A percentile compares a stretch with the other conserved stretches of the same genome.
Conservation (phyloP, 2,329 filamentous ascomycete species). For the Cytospora paraplurivora region DNA sequence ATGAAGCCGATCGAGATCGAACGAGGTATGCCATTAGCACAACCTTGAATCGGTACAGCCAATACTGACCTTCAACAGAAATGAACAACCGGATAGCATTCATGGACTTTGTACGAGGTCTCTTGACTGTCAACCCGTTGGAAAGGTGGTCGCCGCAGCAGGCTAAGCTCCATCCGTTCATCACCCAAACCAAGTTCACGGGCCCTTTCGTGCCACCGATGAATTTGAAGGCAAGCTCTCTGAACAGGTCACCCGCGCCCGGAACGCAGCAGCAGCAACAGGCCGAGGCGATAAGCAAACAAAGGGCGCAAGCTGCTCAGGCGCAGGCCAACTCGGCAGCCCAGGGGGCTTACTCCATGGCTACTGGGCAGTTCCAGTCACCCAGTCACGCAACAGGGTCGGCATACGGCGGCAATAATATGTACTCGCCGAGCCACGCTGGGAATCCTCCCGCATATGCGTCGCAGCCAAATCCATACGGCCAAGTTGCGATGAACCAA, state of each 20-base stretch:
- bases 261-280: conserved; percentile 96
- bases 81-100: conserved; percentile 98
- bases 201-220: conserved; percentile 95
- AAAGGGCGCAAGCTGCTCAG: conserved; percentile 74
- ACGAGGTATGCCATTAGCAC: conserved; percentile 65
- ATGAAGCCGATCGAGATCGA: conserved; percentile 99
- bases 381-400: conserved; percentile 31
- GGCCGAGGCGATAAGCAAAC: conserved; percentile 90
- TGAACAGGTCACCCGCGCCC: conserved; percentile 85
- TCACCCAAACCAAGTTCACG: conserved; percentile 96
- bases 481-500: conserved; percentile 72
- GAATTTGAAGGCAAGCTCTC: conserved; percentile 86
- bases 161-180: conserved; percentile 95
- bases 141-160: conserved; percentile 98
- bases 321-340: conserved; percentile 69
- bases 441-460: conserved; percentile 79
- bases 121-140: conserved; percentile 91
- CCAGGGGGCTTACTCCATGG: conserved; percentile 65
- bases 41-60: background rate
- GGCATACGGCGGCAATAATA: conserved; percentile 65
- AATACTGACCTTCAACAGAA: conserved; percentile 59
- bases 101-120: conserved; percentile 93
- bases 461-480: conserved; percentile 69
- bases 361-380: conserved; percentile 53
- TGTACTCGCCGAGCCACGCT: conserved; percentile 69